A percentile compares a stretch with the other conserved stretches of the same genome.
Evolutionary conservation across 768 basidiomycete genomes (phyloP).

Genomic region (Pseudohyphozyma bogoriensis): DNA sequence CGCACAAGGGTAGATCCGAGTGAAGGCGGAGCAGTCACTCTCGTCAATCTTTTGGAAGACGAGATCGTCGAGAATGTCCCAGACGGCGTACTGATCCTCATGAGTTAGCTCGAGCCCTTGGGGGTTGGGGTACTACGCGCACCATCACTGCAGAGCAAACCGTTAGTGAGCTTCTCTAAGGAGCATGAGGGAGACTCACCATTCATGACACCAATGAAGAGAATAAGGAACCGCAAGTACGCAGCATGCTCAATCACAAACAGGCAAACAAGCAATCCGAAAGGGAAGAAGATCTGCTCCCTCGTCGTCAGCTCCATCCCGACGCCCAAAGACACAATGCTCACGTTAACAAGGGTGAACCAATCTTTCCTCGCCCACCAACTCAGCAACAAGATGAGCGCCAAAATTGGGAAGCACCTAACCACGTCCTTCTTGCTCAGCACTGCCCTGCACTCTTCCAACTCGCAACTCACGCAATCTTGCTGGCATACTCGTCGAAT

Average conservation of each 20-base stretch:
- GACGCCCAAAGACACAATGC: not conserved
- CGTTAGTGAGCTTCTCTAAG: not conserved
- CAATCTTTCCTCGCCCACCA: conserved; percentile 13
- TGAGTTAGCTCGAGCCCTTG: not conserved
- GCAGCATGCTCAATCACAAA: conserved; percentile 20
- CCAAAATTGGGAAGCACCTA: conserved; percentile 14
- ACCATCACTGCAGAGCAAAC: conserved; percentile 12
- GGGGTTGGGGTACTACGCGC: not conserved
- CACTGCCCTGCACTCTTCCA: rapidly evolving
- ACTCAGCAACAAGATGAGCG: conserved; percentile 3
- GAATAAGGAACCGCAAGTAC: conserved; percentile 13
- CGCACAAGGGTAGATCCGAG: conserved; percentile 6
- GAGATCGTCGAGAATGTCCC: conserved; percentile 23
- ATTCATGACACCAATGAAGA: conserved; percentile 16
- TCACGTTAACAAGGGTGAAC: conserved; percentile 14
- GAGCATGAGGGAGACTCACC: not conserved
- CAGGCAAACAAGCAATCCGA: conserved; percentile 8
- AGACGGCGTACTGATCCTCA: conserved; percentile 13
- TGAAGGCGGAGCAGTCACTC: conserved; percentile 17
- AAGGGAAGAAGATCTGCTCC: not conserved
- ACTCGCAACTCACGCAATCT: conserved; percentile 11
- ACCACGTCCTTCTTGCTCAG: not conserved
- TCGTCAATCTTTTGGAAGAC: conserved; percentile 15
- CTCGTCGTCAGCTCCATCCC: not conserved
- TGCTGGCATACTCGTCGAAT: conserved; percentile 19